Conservation (phyloP, 2,329 filamentous ascomycete genomes). For the Coniochaeta hoffmannii region DNA sequence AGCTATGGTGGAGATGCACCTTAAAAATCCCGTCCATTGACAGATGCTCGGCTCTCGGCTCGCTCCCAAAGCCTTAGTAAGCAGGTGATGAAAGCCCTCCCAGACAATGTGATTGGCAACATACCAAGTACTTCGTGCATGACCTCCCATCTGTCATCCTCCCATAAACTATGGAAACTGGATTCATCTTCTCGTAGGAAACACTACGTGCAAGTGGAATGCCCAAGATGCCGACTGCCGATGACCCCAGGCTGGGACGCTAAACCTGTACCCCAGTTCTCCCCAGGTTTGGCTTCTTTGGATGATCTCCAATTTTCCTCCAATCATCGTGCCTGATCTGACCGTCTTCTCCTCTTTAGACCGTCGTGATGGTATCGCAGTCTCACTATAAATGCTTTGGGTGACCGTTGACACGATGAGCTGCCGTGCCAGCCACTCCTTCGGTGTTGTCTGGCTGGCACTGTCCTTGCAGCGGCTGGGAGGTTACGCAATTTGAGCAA, state of each 20-base stretch:
- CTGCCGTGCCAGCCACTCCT: neutral
- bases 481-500: neutral
- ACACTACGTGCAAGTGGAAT: no score
- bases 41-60: no score
- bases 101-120: no score
- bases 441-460: neutral
- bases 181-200: no score
- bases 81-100: no score
- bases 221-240: neutral
- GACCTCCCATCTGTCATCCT: no score
- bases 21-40: neutral
- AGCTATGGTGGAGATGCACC: neutral
- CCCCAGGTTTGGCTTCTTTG: neutral
- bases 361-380: neutral
- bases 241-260: neutral
- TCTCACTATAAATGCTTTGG: neutral
- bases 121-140: no score
- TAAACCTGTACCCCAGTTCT: neutral
- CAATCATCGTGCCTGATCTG: conserved; percentile 6
- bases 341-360: neutral
- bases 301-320: conserved; percentile 8
- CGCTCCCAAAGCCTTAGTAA: no score
- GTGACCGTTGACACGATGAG: neutral
- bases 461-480: neutral
- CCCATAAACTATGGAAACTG: no score